A percentile compares a stretch with the other conserved stretches of the same genome.
Conservation (phyloP, 306 rosid genomes). For the Begonia masoniana region DNA sequence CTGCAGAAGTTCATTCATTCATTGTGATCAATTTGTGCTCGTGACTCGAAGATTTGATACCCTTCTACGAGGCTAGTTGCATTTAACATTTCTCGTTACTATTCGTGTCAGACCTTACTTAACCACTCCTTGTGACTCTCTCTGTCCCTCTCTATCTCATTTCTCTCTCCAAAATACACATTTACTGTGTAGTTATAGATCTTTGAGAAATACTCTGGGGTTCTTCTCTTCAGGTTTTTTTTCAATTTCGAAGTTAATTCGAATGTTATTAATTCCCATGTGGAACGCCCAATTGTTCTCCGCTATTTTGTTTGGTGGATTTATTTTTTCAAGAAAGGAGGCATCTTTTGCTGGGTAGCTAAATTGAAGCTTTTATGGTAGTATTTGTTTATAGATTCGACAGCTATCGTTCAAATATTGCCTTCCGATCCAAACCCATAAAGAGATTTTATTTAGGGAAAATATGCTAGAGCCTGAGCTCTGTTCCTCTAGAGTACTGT, state of each 20-base stretch:
- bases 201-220: no score
- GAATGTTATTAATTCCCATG: no score
- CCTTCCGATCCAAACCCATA: background rate
- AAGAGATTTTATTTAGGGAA: background rate
- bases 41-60: conserved; percentile 8
- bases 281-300: no score
- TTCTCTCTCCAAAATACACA: background rate
- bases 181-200: background rate
- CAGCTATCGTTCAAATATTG: no score
- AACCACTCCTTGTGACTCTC: no score
- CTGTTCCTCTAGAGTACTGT: conserved; percentile 34
- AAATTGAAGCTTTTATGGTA: no score
- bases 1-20: conserved; percentile 5
- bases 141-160: background rate
- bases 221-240: no score
- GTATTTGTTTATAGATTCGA: no score
- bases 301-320: no score
- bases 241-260: no score
- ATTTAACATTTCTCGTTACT: conserved; percentile 5
- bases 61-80: conserved; percentile 3
- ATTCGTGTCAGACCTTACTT: conserved; percentile 3
- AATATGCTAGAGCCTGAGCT: conserved; percentile 46
- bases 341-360: no score
- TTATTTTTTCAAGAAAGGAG: no score
- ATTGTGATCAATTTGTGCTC: conserved; percentile 5